A percentile compares a stretch with the other conserved stretches of the same genome.
These are phyloP conservation scores for Fraxinus sp. DNA, from an alignment of 305 asterid genomes.

Conservation along the genomic window DNA sequence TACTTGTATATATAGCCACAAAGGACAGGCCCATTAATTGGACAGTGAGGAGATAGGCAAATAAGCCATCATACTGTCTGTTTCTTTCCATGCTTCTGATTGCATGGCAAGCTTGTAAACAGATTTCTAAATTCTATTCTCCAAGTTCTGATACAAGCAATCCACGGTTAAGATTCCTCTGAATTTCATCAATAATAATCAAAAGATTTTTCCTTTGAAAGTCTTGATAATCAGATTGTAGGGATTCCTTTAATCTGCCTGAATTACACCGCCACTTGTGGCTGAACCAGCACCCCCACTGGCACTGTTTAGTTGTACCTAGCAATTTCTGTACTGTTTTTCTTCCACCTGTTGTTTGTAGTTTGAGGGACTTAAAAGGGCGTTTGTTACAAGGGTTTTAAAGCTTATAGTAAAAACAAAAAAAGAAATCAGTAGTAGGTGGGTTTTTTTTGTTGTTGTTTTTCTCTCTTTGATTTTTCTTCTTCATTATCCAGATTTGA, in stretches of 20 bases:
- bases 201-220: slow-evolving; percentile 24
- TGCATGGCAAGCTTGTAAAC: slow-evolving; percentile 28
- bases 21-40: slow-evolving; percentile 27
- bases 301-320: neutral
- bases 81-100: slow-evolving; percentile 3
- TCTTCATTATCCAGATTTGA: neutral
- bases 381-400: slow-evolving; percentile 34
- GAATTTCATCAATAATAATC: slow-evolving; percentile 32
- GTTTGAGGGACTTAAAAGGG: slow-evolving; percentile 27
- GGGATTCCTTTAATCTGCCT: slow-evolving; percentile 17
- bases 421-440: slow-evolving; percentile 12
- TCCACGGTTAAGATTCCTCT: slow-evolving; percentile 36
- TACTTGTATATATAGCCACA: slow-evolving; percentile 31
- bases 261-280: neutral
- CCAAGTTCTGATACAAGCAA: slow-evolving; percentile 26
- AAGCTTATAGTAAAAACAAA: slow-evolving; percentile 7
- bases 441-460: neutral
- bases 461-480: slow-evolving; percentile 11
- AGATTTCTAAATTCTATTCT: slow-evolving; percentile 20
- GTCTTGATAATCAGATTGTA: slow-evolving; percentile 15
- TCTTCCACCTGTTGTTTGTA: no score
- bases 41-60: slow-evolving; percentile 11
- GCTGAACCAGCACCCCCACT: neutral
- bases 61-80: slow-evolving; percentile 25
- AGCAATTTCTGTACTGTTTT: no score